A percentile compares a stretch with the other conserved stretches of the same genome.
These are phyloP conservation scores for Saccharomycopsis oosterbeekiorum DNA, from an alignment of 805 yeast species.

Conservation along the genomic window DNA sequence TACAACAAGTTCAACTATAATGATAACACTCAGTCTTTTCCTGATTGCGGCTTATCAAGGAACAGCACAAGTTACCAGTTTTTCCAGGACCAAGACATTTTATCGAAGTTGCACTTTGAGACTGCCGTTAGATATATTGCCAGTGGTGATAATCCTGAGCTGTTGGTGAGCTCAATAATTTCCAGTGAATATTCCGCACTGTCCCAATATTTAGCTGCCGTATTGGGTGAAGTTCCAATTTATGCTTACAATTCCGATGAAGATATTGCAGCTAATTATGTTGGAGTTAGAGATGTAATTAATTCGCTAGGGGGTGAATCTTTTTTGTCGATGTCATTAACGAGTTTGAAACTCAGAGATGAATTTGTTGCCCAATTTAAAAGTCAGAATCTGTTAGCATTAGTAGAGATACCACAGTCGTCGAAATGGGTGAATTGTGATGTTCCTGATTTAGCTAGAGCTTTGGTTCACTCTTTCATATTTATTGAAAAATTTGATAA, in stretches of 20 bases:
- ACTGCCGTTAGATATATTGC: constrained; percentile 34
- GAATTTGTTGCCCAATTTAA: constrained; percentile 32
- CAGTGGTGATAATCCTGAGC: not conserved
- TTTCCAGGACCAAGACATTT: constrained; percentile 38
- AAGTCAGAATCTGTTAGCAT: constrained; percentile 51
- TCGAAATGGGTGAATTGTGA: not conserved
- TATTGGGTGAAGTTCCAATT: constrained; percentile 47
- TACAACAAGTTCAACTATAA: not conserved
- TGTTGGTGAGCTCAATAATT: constrained; percentile 25
- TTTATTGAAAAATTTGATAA: not conserved
- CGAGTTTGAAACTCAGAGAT: constrained; percentile 25
- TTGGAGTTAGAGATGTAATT: constrained; percentile 68
- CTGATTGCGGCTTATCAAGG: not conserved
- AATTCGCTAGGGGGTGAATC: constrained; percentile 34
- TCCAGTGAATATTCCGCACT: constrained; percentile 45
- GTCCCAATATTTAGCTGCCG: constrained; percentile 55
- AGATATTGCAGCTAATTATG: constrained; percentile 78
- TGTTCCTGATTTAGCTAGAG: not conserved
- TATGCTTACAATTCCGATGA: constrained; percentile 77
- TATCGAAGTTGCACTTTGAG: constrained; percentile 44
- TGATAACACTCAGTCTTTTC: not conserved
- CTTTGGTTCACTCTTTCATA: not conserved
- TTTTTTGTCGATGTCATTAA: constrained; percentile 32
- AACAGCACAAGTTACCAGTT: constrained; percentile 20
- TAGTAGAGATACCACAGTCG: constrained; percentile 19